Evolutionary conservation across 257 asterid genomes (phyloP).

Genomic region (Fraxinus anomala): DNA sequence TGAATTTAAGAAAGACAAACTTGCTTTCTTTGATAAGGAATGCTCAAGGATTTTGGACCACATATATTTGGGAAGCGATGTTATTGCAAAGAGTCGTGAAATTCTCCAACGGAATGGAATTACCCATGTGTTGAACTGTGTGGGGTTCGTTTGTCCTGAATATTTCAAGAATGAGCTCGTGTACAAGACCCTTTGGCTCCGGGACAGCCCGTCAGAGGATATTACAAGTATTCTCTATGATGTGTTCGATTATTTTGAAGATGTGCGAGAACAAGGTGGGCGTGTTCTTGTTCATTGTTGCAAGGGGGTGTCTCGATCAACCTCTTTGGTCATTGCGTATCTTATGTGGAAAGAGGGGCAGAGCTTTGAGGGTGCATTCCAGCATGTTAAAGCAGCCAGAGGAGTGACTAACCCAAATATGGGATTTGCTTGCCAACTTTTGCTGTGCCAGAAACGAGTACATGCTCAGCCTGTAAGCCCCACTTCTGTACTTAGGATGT

Average conservation of each 20-base stretch:
- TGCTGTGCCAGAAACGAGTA: constrained; percentile 74
- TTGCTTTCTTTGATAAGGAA: constrained; percentile 84
- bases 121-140: constrained; percentile 97
- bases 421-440: constrained; percentile 84
- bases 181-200: constrained; percentile 93
- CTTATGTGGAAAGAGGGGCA: constrained; percentile 90
- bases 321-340: constrained; percentile 92
- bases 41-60: constrained; percentile 83
- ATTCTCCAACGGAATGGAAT: constrained; percentile 64
- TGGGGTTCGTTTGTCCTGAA: constrained; percentile 78
- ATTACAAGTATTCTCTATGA: constrained; percentile 86
- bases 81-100: constrained; percentile 74
- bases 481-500: constrained; percentile 70
- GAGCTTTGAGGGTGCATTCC: constrained; percentile 86
- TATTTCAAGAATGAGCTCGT: constrained; percentile 78
- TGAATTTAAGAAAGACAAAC: constrained; percentile 66
- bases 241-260: constrained; percentile 92
- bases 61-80: constrained; percentile 79
- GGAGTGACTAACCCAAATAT: constrained; percentile 89
- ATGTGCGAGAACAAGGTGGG: constrained; percentile 78
- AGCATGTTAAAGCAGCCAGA: constrained; percentile 76
- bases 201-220: constrained; percentile 90
- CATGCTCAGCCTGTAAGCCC: constrained; percentile 94
- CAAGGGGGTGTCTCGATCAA: constrained; percentile 90
- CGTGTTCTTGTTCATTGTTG: constrained; percentile 92